phyloP scores from a whole-genome alignment of 176 grass and related monocot genomes.

The Otatea glauca region DNA sequence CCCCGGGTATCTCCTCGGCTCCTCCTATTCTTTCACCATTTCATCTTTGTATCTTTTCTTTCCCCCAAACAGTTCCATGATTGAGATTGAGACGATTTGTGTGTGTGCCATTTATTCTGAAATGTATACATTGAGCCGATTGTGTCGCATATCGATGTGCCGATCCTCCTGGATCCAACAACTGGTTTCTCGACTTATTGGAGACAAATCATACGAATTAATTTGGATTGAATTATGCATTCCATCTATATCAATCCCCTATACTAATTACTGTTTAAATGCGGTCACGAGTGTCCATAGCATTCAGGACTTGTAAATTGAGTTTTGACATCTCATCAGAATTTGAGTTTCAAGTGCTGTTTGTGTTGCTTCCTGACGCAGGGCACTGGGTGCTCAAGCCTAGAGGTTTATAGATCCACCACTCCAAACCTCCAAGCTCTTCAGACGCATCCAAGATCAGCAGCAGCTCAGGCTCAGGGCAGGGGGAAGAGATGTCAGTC shows the following conservation, averaged over 20 bases:
- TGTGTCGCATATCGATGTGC: neutral
- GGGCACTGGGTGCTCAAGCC: conserved; percentile 17
- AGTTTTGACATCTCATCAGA: neutral
- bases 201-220: neutral
- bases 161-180: neutral
- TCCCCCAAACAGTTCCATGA: neutral
- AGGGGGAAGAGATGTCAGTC: conserved; percentile 19
- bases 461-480: neutral
- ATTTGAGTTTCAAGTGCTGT: neutral
- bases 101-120: neutral
- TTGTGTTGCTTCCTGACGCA: neutral
- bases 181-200: neutral
- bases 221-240: neutral
- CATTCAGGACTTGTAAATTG: too few relatives aligned
- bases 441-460: neutral
- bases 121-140: neutral
- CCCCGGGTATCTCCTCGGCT: conserved; percentile 15
- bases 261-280: neutral
- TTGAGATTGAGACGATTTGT: neutral
- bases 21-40: neutral
- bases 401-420: neutral
- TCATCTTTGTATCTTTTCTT: neutral
- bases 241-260: neutral
- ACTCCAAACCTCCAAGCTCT: neutral
- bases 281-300: neutral